These are phyloP conservation scores for Dioscorea zingiberensis DNA, from an alignment of 106 monocot genomes.

Conservation along the genomic window DNA sequence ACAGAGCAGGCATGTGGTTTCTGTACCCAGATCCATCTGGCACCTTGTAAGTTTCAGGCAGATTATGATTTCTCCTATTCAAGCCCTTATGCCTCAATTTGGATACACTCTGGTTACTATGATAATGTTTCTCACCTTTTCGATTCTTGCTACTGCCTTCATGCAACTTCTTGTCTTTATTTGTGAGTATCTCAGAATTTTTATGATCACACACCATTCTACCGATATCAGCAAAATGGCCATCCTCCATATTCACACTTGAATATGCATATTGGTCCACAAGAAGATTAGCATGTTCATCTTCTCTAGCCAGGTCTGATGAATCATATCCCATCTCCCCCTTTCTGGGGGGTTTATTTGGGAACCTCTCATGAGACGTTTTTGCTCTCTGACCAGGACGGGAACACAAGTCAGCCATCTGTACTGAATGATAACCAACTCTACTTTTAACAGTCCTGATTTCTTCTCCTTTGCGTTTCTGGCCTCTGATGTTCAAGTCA, in stretches of 20 bases:
- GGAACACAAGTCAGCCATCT: constrained; percentile 4
- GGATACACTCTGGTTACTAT: constrained; percentile 14
- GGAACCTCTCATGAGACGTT: constrained; percentile 20
- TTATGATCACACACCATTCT: constrained; percentile 11
- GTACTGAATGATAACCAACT: constrained; percentile 12
- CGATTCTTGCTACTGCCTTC: constrained; percentile 4
- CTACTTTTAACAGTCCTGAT: neutral
- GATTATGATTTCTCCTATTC: constrained; percentile 28
- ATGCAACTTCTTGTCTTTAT: constrained; percentile 20
- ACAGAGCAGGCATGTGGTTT: constrained; percentile 1
- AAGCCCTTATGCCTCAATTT: constrained; percentile 27
- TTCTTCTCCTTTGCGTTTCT: constrained; percentile 24
- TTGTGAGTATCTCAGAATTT: constrained; percentile 26
- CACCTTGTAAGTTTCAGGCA: too few species aligned
- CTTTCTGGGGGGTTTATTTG: constrained; percentile 17
- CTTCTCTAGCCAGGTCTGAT: constrained; percentile 43
- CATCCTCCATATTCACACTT: neutral
- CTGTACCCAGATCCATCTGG: constrained; percentile 19
- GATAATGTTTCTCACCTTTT: constrained; percentile 30
- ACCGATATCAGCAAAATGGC: too few species aligned
- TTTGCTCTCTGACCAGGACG: constrained; percentile 15
- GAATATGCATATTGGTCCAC: constrained; percentile 10
- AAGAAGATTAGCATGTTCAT: constrained; percentile 8
- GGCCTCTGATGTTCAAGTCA: constrained; percentile 25
- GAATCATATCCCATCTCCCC: constrained; percentile 50